Conservation (phyloP, 2,329 filamentous ascomycete species). For the Geoglossum cookeanum region DNA sequence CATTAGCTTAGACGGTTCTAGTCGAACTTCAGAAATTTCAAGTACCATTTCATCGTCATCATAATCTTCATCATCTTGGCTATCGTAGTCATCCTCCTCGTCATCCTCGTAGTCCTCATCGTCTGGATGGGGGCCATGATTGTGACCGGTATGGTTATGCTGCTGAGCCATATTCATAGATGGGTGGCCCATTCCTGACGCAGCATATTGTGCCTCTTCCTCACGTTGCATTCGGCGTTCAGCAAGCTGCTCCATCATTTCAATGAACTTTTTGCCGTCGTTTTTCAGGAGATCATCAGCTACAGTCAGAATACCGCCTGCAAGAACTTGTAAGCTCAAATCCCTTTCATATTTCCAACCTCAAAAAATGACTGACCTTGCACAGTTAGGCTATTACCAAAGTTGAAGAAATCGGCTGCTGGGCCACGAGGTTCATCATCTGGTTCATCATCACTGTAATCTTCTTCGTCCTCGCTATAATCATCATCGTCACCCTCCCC, state of each 20-base stretch:
- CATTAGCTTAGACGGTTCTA: conserved; percentile 12
- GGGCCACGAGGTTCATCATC: conserved; percentile 46
- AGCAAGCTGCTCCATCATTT: conserved; percentile 99
- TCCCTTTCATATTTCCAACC: neutral
- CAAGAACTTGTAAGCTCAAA: conserved; percentile 16
- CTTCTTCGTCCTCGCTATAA: conserved; percentile 50
- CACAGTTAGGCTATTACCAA: conserved; percentile 91
- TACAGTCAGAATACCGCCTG: conserved; percentile 94
- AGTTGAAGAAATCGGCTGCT: conserved; percentile 82
- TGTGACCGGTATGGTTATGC: conserved; percentile 34
- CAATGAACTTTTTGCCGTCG: conserved; percentile 97
- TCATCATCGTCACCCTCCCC: conserved; percentile 37
- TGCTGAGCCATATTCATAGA: conserved; percentile 38
- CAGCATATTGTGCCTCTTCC: conserved; percentile 61
- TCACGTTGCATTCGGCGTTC: conserved; percentile 95
- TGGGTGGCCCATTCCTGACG: conserved; percentile 37
- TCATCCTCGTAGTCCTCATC: conserved; percentile 67
- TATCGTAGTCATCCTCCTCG: conserved; percentile 46
- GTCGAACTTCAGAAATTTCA: conserved; percentile 11
- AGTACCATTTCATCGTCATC: conserved; percentile 46
- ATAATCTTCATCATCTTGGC: conserved; percentile 43
- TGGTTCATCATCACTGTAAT: conserved; percentile 43
- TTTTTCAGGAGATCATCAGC: conserved; percentile 97
- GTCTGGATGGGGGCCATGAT: conserved; percentile 52
- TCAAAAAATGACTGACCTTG: conserved; percentile 36